Conservation (phyloP, 306 rosid genomes). For the Vachellia collinsii region DNA sequence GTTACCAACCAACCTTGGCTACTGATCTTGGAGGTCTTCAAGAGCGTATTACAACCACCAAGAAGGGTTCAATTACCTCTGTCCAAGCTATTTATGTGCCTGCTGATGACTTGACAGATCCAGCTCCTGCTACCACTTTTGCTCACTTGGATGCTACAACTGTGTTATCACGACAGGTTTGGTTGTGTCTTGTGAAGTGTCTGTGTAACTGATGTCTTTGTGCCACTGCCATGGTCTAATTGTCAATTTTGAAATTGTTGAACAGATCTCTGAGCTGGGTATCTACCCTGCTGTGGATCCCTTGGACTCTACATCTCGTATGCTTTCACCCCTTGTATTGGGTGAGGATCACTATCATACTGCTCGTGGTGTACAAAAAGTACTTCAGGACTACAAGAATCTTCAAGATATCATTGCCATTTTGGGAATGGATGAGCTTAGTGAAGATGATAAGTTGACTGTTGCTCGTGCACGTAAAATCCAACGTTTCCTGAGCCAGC, state of each 20-base stretch:
- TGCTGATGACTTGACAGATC: constrained; percentile 99
- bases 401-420: constrained; percentile 98
- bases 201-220: neutral
- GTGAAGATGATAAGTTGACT: constrained; percentile 97
- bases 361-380: constrained; percentile 98
- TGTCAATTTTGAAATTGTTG: constrained; percentile 12
- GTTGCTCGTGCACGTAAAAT: constrained; percentile 99
- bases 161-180: constrained; percentile 93
- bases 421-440: constrained; percentile 99
- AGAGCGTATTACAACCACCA: constrained; percentile 98
- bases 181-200: constrained; percentile 15
- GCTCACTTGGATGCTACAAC: constrained; percentile 99
- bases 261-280: constrained; percentile 95
- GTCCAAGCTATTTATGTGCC: constrained; percentile 99
- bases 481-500: constrained; percentile 84
- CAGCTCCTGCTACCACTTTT: constrained; percentile 98
- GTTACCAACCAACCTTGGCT: constrained; percentile 97
- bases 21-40: constrained; percentile 99
- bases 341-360: constrained; percentile 90
- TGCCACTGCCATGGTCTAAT: neutral
- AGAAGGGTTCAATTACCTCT: constrained; percentile 97
- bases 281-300: constrained; percentile 99
- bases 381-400: constrained; percentile 97
- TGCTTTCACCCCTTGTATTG: constrained; percentile 98
- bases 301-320: constrained; percentile 95